Conservation (phyloP, 2,329 filamentous ascomycete genomes). For the Colletotrichum nymphaeae region DNA sequence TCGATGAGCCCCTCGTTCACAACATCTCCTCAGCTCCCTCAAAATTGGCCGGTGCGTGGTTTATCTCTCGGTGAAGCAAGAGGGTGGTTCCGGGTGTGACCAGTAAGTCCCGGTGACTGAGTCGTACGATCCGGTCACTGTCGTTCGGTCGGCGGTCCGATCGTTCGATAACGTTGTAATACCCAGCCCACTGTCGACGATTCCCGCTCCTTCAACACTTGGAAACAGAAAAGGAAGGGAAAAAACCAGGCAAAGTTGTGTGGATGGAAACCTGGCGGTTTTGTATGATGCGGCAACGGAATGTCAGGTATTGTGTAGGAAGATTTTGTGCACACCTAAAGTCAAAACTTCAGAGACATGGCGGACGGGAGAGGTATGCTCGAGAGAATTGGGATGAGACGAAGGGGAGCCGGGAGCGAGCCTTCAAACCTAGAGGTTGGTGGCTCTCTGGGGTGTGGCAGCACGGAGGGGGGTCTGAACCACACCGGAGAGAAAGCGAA, state of each 20-base stretch:
- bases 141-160: constrained; percentile 35
- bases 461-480: constrained; percentile 22
- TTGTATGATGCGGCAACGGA: constrained; percentile 26
- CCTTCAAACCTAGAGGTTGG: constrained; percentile 31
- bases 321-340: constrained; percentile 26
- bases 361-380: constrained; percentile 33
- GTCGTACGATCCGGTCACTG: constrained; percentile 29
- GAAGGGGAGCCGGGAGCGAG: constrained; percentile 35
- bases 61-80: constrained; percentile 11
- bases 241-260: not conserved
- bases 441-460: constrained; percentile 19
- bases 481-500: constrained; percentile 10
- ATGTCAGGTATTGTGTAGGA: constrained; percentile 12
- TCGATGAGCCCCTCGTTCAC: constrained; percentile 12
- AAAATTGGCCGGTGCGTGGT: not conserved
- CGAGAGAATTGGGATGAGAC: constrained; percentile 35
- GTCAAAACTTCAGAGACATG: constrained; percentile 29
- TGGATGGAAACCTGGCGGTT: constrained; percentile 23
- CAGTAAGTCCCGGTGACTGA: constrained; percentile 27
- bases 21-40: constrained; percentile 15
- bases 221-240: not conserved
- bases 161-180: constrained; percentile 29
- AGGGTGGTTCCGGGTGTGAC: constrained; percentile 11
- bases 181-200: constrained; percentile 20
- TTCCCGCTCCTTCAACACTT: constrained; percentile 10